phyloP scores from a whole-genome alignment of 495 filamentous ascomycete genomes.

The Daldinia decipiens region DNA sequence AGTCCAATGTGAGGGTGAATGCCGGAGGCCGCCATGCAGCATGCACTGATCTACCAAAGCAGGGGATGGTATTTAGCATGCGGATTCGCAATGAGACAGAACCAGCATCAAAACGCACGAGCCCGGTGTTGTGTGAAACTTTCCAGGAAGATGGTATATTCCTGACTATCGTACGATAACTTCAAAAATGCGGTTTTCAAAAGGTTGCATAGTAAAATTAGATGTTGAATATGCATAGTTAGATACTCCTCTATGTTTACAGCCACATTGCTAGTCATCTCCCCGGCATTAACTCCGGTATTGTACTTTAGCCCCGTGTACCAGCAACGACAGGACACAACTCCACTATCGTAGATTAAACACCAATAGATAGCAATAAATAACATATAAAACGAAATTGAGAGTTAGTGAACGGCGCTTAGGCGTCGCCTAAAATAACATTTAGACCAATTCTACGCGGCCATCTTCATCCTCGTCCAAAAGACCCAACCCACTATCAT shows the following conservation, averaged over 20 bases:
- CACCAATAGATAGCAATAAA: conserved; percentile 16
- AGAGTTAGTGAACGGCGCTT: conserved; percentile 11
- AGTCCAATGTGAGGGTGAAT: neutral
- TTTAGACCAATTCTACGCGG: conserved; percentile 29
- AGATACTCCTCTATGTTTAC: neutral
- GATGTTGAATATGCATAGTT: neutral
- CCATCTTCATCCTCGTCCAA: conserved; percentile 68
- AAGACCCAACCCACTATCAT: conserved; percentile 72
- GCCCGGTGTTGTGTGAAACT: neutral
- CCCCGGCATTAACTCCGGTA: neutral
- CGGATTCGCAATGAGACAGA: no score
- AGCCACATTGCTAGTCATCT: neutral
- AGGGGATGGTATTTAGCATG: neutral
- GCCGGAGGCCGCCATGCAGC: neutral
- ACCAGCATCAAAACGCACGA: neutral
- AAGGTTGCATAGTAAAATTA: conserved; percentile 1
- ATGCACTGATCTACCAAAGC: neutral
- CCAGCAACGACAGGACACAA: neutral
- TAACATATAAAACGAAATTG: conserved; percentile 30
- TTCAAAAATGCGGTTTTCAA: neutral
- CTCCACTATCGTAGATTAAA: conserved; percentile 16
- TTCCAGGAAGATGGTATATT: neutral
- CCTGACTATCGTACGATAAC: neutral
- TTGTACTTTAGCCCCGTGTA: neutral
- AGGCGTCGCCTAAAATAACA: neutral